Evolutionary conservation across 495 filamentous ascomycete species (phyloP).

Genomic region (Cercophora sp.): DNA sequence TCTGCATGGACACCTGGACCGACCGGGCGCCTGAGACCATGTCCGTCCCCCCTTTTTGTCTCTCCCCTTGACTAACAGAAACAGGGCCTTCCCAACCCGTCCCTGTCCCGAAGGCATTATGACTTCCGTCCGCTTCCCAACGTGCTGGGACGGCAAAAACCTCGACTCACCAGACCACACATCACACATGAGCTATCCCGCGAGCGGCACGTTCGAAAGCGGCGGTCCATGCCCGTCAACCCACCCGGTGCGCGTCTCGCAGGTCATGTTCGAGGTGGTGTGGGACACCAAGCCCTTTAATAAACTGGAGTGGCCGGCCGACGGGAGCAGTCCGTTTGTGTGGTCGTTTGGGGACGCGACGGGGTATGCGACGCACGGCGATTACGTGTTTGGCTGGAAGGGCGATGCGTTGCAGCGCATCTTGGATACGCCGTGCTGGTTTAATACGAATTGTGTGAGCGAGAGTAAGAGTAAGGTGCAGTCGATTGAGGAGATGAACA

Average conservation of each 20-base stretch:
- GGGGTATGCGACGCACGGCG: conserved; percentile 38
- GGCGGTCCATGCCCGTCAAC: conserved; percentile 29
- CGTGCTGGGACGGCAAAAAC: conserved; percentile 28
- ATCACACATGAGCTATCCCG: conserved; percentile 36
- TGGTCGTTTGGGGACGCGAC: conserved; percentile 41
- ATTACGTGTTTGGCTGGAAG: conserved; percentile 38
- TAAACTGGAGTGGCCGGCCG: conserved; percentile 37
- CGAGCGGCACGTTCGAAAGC: conserved; percentile 4
- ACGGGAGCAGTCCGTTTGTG: conserved; percentile 42
- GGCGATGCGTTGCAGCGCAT: conserved; percentile 20
- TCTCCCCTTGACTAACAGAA: too few species aligned
- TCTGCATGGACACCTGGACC: conserved; percentile 26
- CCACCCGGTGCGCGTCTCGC: conserved; percentile 30
- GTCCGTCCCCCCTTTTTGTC: too few species aligned
- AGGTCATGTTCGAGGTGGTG: conserved; percentile 41
- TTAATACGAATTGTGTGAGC: conserved; percentile 12
- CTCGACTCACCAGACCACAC: conserved; percentile 33
- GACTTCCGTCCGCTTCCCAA: conserved; percentile 34
- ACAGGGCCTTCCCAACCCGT: conserved; percentile 26
- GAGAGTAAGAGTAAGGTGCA: conserved; percentile 14
- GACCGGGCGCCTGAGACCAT: conserved; percentile 26
- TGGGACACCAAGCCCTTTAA: conserved; percentile 39
- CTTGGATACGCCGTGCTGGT: conserved; percentile 20
- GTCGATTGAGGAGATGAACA: conserved; percentile 26
- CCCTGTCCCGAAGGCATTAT: conserved; percentile 33